A percentile compares a stretch with the other conserved stretches of the same genome.
These are phyloP conservation scores for Russula abietina DNA, from an alignment of 768 basidiomycete species.

Conservation along the genomic window DNA sequence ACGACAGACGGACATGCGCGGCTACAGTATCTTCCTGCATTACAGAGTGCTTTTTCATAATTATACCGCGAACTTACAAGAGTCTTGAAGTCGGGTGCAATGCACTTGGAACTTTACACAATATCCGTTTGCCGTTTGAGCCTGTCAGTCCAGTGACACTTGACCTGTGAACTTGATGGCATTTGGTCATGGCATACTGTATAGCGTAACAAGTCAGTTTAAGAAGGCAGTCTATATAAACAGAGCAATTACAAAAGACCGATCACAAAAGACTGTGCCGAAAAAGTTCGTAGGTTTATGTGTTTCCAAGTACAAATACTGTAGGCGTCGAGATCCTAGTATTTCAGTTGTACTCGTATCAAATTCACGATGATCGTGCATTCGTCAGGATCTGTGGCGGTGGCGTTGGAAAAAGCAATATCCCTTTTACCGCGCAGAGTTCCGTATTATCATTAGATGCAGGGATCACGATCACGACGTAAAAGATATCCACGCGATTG, in stretches of 20 bases:
- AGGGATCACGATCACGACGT: neutral
- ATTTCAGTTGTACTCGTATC: slow-evolving; percentile 1
- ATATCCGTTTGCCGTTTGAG: too few species aligned
- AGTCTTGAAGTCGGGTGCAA: too few species aligned
- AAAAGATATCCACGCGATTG: neutral
- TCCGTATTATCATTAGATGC: neutral
- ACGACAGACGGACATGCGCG: too few species aligned
- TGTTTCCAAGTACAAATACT: neutral
- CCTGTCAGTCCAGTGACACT: too few species aligned
- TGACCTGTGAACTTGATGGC: too few species aligned
- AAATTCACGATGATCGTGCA: neutral
- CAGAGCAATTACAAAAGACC: neutral
- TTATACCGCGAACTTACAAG: too few species aligned
- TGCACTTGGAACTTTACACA: too few species aligned
- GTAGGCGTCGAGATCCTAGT: too few species aligned
- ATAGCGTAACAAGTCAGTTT: neutral
- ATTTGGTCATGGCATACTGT: too few species aligned
- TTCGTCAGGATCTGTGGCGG: neutral
- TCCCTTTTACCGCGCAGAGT: neutral
- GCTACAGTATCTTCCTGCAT: too few species aligned
- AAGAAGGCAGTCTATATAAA: neutral
- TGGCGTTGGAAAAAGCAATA: neutral
- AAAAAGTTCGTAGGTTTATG: neutral
- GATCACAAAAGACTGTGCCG: neutral
- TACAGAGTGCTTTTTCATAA: too few species aligned